Conservation (phyloP, 495 filamentous ascomycete species). For the Aspergillus cavernicola region DNA sequence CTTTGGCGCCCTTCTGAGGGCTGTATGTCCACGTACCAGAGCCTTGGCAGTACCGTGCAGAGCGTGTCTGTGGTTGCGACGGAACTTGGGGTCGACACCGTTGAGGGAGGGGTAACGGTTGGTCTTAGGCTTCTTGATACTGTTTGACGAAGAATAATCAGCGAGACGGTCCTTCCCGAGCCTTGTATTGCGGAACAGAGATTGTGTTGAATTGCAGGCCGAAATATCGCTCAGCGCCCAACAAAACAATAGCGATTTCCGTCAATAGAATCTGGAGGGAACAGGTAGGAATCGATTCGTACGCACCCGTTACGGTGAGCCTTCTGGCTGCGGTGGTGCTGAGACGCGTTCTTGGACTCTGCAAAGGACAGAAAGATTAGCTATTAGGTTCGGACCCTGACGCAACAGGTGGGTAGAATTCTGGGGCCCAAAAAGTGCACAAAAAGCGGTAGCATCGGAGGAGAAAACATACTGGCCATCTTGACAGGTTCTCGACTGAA, state of each 20-base stretch:
- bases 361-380: conserved; percentile 23
- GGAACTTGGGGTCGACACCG: conserved; percentile 99
- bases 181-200: background rate
- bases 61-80: conserved; percentile 98
- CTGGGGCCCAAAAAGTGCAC: no score
- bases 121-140: conserved; percentile 99
- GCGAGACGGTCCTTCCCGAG: conserved; percentile 15
- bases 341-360: conserved; percentile 99
- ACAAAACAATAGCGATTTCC: conserved; percentile 12
- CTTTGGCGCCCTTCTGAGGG: background rate
- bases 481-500: conserved; percentile 46
- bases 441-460: no score
- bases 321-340: conserved; percentile 97
- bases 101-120: conserved; percentile 97
- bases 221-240: background rate
- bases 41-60: conserved; percentile 98
- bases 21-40: conserved; percentile 63
- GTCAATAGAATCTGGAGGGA: background rate
- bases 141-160: conserved; percentile 41
- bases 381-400: conserved; percentile 20
- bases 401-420: no score
- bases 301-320: conserved; percentile 95
- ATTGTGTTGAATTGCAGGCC: background rate
- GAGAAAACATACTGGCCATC: conserved; percentile 48
- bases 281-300: conserved; percentile 5